Percentiles rank a stretch among this genome's conserved stretches.
Evolutionary conservation across 2,329 filamentous ascomycete species (phyloP).

Genomic region (Neocucurbitaria cava): DNA sequence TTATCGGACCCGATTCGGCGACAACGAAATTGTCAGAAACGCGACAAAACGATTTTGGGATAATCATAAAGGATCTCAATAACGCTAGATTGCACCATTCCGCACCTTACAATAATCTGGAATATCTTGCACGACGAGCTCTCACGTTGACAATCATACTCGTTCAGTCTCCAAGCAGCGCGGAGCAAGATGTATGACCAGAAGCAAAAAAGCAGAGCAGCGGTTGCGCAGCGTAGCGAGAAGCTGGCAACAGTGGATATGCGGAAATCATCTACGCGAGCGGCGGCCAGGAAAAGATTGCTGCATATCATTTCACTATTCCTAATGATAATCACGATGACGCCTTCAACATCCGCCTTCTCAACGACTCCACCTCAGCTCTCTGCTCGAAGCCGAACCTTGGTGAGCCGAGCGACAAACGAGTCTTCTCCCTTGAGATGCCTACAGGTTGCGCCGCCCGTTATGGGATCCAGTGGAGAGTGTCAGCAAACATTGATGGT

Average conservation of each 20-base stretch:
- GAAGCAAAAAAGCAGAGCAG: slow-evolving; percentile 22
- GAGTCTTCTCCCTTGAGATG: slow-evolving; percentile 60
- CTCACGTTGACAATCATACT: slow-evolving; percentile 14
- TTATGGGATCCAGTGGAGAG: slow-evolving; percentile 58
- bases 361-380: slow-evolving; percentile 25
- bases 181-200: slow-evolving; percentile 23
- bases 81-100: neutral
- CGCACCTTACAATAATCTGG: slow-evolving; percentile 4
- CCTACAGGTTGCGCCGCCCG: slow-evolving; percentile 73
- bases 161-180: slow-evolving; percentile 14
- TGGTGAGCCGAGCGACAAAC: slow-evolving; percentile 32
- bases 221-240: slow-evolving; percentile 22
- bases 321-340: slow-evolving; percentile 46
- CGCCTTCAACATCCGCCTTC: slow-evolving; percentile 30
- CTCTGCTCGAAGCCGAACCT: slow-evolving; percentile 13
- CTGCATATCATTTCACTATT: slow-evolving; percentile 31
- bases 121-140: slow-evolving; percentile 29
- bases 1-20: slow-evolving; percentile 72
- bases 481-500: slow-evolving; percentile 70
- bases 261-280: slow-evolving; percentile 16
- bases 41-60: slow-evolving; percentile 67
- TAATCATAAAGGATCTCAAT: slow-evolving; percentile 47
- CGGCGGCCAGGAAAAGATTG: slow-evolving; percentile 17
- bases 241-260: slow-evolving; percentile 11
- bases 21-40: slow-evolving; percentile 57